Conservation (phyloP, 257 asterid species). For the Fraxinus americana region DNA sequence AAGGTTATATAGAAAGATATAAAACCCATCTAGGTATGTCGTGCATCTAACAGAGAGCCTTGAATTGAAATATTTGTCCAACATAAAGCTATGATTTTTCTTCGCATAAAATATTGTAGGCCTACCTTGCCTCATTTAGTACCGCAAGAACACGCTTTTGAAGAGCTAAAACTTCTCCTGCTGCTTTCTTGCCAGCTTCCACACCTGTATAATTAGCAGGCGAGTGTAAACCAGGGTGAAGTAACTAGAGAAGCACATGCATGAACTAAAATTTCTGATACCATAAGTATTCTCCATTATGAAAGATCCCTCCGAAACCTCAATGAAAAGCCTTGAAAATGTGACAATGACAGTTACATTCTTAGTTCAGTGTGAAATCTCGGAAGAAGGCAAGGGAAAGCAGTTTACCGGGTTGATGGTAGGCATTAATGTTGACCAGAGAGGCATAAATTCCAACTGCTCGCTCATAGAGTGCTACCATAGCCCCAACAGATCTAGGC, state of each 20-base stretch:
- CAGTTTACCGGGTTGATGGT: conserved; percentile 94
- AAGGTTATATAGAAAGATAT: not conserved
- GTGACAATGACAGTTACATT: not conserved
- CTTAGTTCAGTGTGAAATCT: conserved; percentile 15
- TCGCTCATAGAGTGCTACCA: conserved; percentile 92
- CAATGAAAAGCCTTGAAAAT: not conserved
- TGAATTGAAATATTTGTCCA: conserved; percentile 1
- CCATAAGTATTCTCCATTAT: not conserved
- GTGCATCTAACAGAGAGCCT: not conserved
- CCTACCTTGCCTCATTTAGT: conserved; percentile 92
- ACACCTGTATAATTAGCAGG: conserved; percentile 60
- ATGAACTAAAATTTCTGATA: conserved; percentile 14
- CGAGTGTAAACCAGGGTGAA: conserved; percentile 17
- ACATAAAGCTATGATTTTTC: not conserved
- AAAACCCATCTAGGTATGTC: not conserved
- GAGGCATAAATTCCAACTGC: conserved; percentile 98
- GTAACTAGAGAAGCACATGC: not conserved
- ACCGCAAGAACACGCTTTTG: conserved; percentile 96
- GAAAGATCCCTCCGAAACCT: not conserved
- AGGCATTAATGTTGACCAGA: conserved; percentile 90
- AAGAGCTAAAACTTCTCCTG: conserved; percentile 96
- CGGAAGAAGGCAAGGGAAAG: conserved; percentile 19
- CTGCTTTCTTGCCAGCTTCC: conserved; percentile 99
- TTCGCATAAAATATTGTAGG: conserved; percentile 16
- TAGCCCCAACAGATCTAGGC: conserved; percentile 95